Conservation (phyloP, 2,329 filamentous ascomycete genomes). For the Ophiognomonia clavigignenti-juglandacearum region DNA sequence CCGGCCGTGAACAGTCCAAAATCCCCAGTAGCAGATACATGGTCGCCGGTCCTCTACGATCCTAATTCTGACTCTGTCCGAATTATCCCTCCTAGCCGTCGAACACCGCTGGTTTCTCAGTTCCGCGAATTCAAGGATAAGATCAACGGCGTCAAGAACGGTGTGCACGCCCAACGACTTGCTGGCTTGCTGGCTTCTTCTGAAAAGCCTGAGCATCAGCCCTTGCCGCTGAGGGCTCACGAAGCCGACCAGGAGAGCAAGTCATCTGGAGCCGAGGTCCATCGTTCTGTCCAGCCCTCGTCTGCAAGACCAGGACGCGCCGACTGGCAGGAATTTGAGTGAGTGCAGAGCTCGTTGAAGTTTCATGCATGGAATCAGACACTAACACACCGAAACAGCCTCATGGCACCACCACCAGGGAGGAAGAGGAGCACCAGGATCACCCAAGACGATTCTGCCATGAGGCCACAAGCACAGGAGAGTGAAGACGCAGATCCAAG, state of each 20-base stretch:
- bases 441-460: slow-evolving; percentile 2
- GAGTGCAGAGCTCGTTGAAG: no score
- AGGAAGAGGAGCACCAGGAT: slow-evolving; percentile 8
- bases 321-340: slow-evolving; percentile 2
- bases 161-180: neutral
- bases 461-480: neutral
- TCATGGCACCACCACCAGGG: slow-evolving; percentile 14
- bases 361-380: neutral
- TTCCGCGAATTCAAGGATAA: neutral
- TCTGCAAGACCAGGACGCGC: neutral
- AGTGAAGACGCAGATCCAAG: slow-evolving; percentile 13
- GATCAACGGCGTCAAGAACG: neutral
- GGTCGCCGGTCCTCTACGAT: slow-evolving; percentile 11
- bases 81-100: slow-evolving; percentile 6
- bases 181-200: neutral
- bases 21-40: slow-evolving; percentile 1
- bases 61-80: slow-evolving; percentile 7
- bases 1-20: slow-evolving; percentile 3
- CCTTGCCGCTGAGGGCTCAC: slow-evolving; percentile 5
- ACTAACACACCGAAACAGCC: slow-evolving; percentile 7
- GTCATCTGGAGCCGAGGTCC: neutral
- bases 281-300: neutral
- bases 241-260: neutral
- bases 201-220: slow-evolving; percentile 1
- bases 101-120: neutral